A percentile compares a stretch with the other conserved stretches of the same genome.
These are phyloP conservation scores for Arctium minus DNA, from an alignment of 129 eudicot species.

Conservation along the genomic window DNA sequence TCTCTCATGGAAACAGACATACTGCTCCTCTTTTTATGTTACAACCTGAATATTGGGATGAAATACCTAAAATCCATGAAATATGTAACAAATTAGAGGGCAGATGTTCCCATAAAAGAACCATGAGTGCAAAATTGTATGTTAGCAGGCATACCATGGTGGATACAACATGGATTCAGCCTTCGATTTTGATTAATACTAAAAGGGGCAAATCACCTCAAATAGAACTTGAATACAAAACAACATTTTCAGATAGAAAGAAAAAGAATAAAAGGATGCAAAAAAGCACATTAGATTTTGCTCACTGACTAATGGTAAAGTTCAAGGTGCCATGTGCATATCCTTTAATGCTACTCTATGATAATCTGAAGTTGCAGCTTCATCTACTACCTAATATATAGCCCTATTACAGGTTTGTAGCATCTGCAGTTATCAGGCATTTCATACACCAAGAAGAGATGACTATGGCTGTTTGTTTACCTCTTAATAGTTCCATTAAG, in stretches of 20 bases:
- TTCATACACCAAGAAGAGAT: background rate
- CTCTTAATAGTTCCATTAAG: too few species aligned
- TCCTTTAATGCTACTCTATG: background rate
- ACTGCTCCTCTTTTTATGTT: background rate
- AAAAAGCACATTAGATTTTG: background rate
- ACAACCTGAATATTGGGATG: constrained; percentile 2
- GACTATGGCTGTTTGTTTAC: background rate
- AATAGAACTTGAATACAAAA: background rate
- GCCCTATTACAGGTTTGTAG: background rate
- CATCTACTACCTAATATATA: background rate
- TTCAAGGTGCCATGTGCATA: background rate
- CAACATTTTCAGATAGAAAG: background rate
- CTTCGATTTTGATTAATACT: background rate
- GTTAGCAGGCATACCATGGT: background rate
- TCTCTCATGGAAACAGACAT: constrained; percentile 66
- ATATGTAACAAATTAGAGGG: background rate
- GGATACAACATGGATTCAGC: background rate
- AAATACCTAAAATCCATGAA: constrained; percentile 1
- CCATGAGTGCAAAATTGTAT: background rate
- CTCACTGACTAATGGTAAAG: background rate
- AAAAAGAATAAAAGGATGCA: background rate
- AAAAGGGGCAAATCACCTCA: background rate
- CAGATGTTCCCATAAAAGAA: background rate
- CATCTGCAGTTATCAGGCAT: background rate
- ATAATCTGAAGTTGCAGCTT: background rate